Conservation (phyloP, 352 stramenopile species). For the Thalassiosira ordinaria region DNA sequence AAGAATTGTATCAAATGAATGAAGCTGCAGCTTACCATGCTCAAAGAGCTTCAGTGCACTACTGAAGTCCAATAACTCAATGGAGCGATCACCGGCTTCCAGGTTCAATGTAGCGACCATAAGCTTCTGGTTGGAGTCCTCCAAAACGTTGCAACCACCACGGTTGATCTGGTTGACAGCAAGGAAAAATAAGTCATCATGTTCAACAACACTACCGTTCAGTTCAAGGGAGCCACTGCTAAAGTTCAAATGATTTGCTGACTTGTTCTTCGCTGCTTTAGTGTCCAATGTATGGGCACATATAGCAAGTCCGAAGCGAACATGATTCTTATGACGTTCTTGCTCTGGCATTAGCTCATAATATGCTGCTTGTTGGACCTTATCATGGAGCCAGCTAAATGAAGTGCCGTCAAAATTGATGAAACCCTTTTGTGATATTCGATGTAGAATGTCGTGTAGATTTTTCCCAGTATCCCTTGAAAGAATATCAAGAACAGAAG, state of each 20-base stretch:
- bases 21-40: no score
- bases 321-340: conserved; percentile 8
- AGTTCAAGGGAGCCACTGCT: no score
- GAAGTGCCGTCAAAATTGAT: neutral
- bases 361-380: conserved; percentile 43
- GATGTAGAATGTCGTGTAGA: conserved; percentile 17
- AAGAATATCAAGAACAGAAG: conserved; percentile 33
- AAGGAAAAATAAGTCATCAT: no score
- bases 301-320: conserved; percentile 19
- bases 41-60: conserved; percentile 23
- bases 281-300: conserved; percentile 2
- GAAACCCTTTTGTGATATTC: conserved; percentile 19
- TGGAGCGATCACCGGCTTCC: conserved; percentile 23
- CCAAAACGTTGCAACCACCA: no score
- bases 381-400: conserved; percentile 36
- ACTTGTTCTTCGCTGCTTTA: neutral
- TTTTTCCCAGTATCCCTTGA: conserved; percentile 24
- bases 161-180: no score
- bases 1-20: no score
- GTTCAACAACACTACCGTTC: no score
- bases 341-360: conserved; percentile 18
- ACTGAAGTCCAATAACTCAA: conserved; percentile 16
- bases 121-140: neutral
- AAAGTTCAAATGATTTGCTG: no score
- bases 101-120: neutral